Evolutionary conservation across 2,329 filamentous ascomycete species (phyloP).

Genomic region (Trichoderma lentiforme): DNA sequence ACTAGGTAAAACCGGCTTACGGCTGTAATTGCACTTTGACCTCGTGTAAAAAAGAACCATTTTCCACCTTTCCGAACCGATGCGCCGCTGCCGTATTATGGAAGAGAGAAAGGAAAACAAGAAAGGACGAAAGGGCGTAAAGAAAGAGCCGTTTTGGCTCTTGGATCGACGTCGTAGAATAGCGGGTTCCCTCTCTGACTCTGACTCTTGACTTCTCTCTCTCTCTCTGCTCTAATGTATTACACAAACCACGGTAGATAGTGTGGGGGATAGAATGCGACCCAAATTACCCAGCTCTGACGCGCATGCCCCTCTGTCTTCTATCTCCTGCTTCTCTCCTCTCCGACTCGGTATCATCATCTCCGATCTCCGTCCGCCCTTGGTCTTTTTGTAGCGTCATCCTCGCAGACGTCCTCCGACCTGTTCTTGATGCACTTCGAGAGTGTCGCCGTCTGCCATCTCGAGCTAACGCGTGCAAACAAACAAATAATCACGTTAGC

Average conservation of each 20-base stretch:
- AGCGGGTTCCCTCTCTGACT: neutral
- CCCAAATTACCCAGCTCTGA: conserved; percentile 9
- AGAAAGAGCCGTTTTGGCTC: neutral
- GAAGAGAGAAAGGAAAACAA: neutral
- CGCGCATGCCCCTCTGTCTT: neutral
- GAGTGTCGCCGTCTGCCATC: conserved; percentile 92
- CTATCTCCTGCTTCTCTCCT: neutral
- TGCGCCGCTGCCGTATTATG: neutral
- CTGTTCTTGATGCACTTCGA: conserved; percentile 98
- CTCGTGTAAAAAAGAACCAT: neutral
- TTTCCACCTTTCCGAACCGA: neutral
- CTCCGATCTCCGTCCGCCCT: neutral
- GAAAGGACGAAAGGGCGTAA: neutral
- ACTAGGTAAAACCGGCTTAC: neutral
- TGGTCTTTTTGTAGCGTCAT: neutral
- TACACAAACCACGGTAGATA: conserved; percentile 14
- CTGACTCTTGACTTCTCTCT: neutral
- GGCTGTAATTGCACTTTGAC: conserved; percentile 4
- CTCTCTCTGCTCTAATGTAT: conserved; percentile 8
- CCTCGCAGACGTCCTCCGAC: conserved; percentile 65
- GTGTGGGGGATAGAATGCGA: conserved; percentile 1
- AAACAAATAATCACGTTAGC: neutral
- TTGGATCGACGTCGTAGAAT: conserved; percentile 2
- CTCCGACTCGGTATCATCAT: neutral
- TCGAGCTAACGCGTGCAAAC: conserved; percentile 60